Base-by-base conservation (phyloP, 176 grass and related monocot genomes). In the Tillandsia fasciculata region DNA sequence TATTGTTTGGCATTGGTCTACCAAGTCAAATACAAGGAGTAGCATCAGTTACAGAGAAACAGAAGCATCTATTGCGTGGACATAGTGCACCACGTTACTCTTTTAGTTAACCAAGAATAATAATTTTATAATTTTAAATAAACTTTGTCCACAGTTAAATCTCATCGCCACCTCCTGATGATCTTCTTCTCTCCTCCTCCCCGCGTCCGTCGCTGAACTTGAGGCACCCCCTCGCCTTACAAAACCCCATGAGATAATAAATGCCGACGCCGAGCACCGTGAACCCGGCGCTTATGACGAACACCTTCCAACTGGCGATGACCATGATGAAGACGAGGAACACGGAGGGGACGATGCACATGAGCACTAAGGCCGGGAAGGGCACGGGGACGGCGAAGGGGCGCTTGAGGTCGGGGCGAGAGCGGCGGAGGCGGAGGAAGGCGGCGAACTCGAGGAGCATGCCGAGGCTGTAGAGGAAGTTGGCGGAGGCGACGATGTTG, bases 391-490 rank as follows among this genome's bases (percentile, higher is more conserved):
- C 83, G 48, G 76, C 69, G 71, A 89, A 96, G 1, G 92, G 92
- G 0, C 92, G 75, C 1, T 72, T 0, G 54, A 96, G 23, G 1
- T 57, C 80, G 0, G 88, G 80, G 1, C 58, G 75, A 70, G 76
- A 88, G 63, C 66, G 51, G 4, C 92, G 74, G 56, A 96, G 83
- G 77, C 88, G 82, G 52, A 96, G 22, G 83, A 96, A 96, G 50
- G 88, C 53, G 51, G 85, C 80, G 70, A 96, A 96, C 78, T 96
- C 92, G 67, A 96, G 81, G 54, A 96, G 86, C 92, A 96, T 96
- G 12, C 92, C 88, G 0, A 96, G 85, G 78, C 82, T 85, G 83
- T 96, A 96, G 72, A 96, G 85, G 76, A 96, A 96, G 80, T 96
- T 96, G 51, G 88, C 92, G 2, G 86, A 86, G 48, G 86, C 75